A percentile compares a stretch with the other conserved stretches of the same genome.
Evolutionary conservation across 2,329 filamentous ascomycete species (phyloP).

Genomic region (Nemania sp.): DNA sequence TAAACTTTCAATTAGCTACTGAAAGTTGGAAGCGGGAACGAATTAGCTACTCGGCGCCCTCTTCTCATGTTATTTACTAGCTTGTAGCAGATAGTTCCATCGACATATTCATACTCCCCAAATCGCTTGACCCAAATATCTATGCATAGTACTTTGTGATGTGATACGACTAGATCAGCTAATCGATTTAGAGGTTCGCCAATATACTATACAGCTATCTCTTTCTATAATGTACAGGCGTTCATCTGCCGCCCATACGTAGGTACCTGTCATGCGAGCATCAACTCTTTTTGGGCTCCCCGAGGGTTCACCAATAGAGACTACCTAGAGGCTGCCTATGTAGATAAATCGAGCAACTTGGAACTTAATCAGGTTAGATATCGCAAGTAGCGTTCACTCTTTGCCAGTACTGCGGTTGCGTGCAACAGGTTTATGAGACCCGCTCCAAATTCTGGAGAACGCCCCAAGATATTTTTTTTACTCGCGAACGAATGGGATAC

Average conservation of each 20-base stretch:
- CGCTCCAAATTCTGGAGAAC: no score
- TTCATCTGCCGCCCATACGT: constrained; percentile 18
- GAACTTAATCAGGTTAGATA: no score
- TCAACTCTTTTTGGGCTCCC: not conserved
- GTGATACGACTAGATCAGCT: no score
- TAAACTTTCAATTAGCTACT: constrained; percentile 33
- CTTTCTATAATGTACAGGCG: constrained; percentile 18
- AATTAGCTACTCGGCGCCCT: constrained; percentile 21
- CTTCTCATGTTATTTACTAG: constrained; percentile 25
- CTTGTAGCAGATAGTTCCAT: constrained; percentile 20
- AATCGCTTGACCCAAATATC: constrained; percentile 2
- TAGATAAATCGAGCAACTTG: no score
- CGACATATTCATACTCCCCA: constrained; percentile 17
- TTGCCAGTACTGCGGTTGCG: no score
- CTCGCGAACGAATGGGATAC: no score
- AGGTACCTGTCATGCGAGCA: constrained; percentile 20
- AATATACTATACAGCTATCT: no score
- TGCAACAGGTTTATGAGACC: no score
- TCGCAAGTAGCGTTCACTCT: no score
- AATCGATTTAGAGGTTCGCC: no score
- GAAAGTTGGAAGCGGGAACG: constrained; percentile 16
- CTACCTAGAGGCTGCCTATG: no score
- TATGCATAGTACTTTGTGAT: constrained; percentile 7
- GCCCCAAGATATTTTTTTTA: constrained; percentile 6
- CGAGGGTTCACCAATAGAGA: not conserved